Evolutionary conservation across 2,329 filamentous ascomycete genomes (phyloP), one percentile per base, ranked within the genome.

Genomic region (Trichophyton rubrum): DNA sequence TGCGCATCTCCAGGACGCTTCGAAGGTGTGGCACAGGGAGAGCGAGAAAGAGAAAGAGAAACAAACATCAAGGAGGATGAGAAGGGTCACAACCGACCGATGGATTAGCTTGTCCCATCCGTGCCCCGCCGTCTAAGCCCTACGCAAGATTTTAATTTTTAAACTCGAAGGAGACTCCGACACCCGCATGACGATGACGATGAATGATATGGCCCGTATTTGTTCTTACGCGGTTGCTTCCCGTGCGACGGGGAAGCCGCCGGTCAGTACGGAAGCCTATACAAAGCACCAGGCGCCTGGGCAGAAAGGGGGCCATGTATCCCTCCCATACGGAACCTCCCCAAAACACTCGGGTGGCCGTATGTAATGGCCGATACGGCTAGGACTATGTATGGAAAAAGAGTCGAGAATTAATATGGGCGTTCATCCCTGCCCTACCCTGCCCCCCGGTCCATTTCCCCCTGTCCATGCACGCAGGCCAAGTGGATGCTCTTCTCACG

Each of bases 51-150:
- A 27, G 27, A 38, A 35, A 27, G 45, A 38, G 49, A 49, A 47
- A 30, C 45, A 22, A 49, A 49, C 49, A 27, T 55, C 27, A 33
- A 27, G 49, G 38, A 55, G 49, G 49, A 55, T 55, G 24, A 55
- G 30, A 55, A 55, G 49, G 27, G 49, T 55, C 49, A 55, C 49
- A 55, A 35, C 33, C 33, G 33, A 27, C 27, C 49, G 49, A 55
- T 55, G 49, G 49, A 55, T 55, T 55, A 55, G 49, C 49, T 55
- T 35, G 27, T 35, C 20, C 38, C 49, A 55, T 55, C 49, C 49
- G 49, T 55, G 49, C 27, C 49, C 49, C 49, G 30, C 49, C 27
- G 49, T 55, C 49, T 55, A 55, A 55, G 49, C 49, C 49, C 49
- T 55, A 55, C 49, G 49, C 49, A 55, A 35, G 11, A 55, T 55